Base-by-base conservation (phyloP, 257 asterid species). In the Mentha longifolia region DNA sequence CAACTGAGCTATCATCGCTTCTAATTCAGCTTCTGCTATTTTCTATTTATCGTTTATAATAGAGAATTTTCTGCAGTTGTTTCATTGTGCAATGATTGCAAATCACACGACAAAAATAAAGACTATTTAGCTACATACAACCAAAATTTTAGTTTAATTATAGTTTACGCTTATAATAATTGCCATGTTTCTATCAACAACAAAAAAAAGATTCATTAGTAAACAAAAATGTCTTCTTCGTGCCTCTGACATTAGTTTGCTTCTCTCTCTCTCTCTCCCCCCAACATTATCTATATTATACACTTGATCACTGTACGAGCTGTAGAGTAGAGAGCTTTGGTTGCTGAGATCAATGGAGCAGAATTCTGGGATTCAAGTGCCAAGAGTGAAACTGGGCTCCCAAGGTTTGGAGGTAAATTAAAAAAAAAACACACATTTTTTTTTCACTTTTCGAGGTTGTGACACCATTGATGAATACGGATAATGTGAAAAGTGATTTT, bases 371-470 rank as follows among this genome's bases (percentile, higher is more conserved):
- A 77, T 73, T 61, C 82, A 76, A 65, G 75, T 86, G 51, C 88
- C 92, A 69, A 75, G 80, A 64, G 62, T 84, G 57, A 84, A 84
- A 76, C 54, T 86, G 73, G 92, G 92, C 47, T 66, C 82, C 64
- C 92, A 82, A 47, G 92, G 89, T 28, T 62, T 86, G 30, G 84
- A 86, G 89, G 88, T 84, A 77, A 30, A 1, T 0, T 84, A 77
- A 30, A 1, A 0, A 3, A 2, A 9, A 42, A 8, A 9, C 14
- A 2, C 47, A 41, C 42, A n/a, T n/a, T n/a, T n/a, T n/a, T n/a
- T n/a, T n/a, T n/a, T n/a, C n/a, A n/a, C n/a, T n/a, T n/a, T n/a
- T n/a, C 25, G 25, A 22, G 25, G 25, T 22, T 22, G 25, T 22
- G 25, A 22, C 25, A 22, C 2, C 25, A 22, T 22, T 22, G 25